Base-by-base conservation (phyloP, 2,329 filamentous ascomycete genomes). In the Lanzia echinophila region DNA sequence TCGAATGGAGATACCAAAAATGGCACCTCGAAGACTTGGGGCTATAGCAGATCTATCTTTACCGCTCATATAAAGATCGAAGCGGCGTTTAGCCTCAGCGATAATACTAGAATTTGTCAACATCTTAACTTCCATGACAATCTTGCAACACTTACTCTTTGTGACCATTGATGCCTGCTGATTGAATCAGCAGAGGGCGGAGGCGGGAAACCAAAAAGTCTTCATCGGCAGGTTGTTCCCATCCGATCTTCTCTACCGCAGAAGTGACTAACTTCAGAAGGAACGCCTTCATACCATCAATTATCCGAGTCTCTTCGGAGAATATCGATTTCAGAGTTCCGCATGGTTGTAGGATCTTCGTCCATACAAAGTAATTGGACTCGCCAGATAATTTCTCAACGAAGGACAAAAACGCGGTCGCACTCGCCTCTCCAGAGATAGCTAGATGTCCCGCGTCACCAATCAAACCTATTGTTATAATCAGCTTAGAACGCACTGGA, bases 391-490 rank as follows among this genome's bases (percentile, higher is more conserved):
- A 91, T n/a, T 87, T 87, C 69, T 95, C 82, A 11, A 96, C 73
- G 63, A 99, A 87, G 12, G 87, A 84, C 31, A 99, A 75, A 12
- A 99, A 77, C 8, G 88, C 87, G 22, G 90, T 77, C 0, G 91
- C 96, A 3, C 83, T 88, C 47, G 87, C 86, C 67, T 94, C 83
- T 20, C 94, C 94, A 55, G 94, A 88, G 57, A 95, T 83, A 36
- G 94, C 90, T 60, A 97, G 80, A 48, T 94, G 90, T 45, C 88
- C 87, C 19, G 92, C 90, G 65, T 96, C 95, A 57, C 89, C 90
- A 56, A 96, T 82, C 50, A 96, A 82, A 39, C 64, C 64, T 66
- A 52, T 3, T 17, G 28, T 1, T 17, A 20, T 6, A n/a, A 19
- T 55, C n/a, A 55, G 47, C 20, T 28, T 32, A 15, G 11, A 17